These are phyloP conservation scores for Wallacemonas sp. DNA, from an alignment of 208 protist genomes.

Conservation along the genomic window DNA sequence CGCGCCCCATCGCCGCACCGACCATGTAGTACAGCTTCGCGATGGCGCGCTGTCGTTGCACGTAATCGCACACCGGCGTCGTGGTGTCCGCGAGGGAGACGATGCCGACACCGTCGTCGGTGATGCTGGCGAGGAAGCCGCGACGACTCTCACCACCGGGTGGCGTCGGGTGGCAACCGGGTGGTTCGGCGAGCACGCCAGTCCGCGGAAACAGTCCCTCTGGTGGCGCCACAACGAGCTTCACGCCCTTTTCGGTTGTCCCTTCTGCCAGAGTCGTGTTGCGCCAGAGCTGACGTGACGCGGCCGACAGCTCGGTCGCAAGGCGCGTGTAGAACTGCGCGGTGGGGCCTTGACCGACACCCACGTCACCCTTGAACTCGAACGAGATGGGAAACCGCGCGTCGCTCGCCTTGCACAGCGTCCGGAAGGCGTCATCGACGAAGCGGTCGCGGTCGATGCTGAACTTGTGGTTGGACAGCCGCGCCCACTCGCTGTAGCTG, in stretches of 20 bases:
- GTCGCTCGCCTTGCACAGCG: conserved; percentile 71
- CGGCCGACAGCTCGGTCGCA: conserved; percentile 52
- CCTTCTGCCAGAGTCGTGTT: conserved; percentile 2
- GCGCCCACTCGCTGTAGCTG: conserved; percentile 65
- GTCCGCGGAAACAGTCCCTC: conserved; percentile 29
- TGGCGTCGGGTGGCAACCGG: not conserved
- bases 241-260: not conserved
- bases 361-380: conserved; percentile 89
- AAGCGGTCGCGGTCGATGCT: conserved; percentile 61
- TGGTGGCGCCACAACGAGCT: conserved; percentile 22
- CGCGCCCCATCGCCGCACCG: conserved; percentile 76
- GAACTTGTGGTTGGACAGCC: conserved; percentile 83
- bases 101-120: conserved; percentile 9
- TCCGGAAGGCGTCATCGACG: conserved; percentile 57
- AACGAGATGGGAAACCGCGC: conserved; percentile 78
- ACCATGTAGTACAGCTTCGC: conserved; percentile 64
- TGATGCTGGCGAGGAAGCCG: conserved; percentile 12
- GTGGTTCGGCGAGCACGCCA: not conserved
- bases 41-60: conserved; percentile 40
- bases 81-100: conserved; percentile 14
- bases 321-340: conserved; percentile 90
- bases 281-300: conserved; percentile 57
- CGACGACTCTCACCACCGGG: not conserved
- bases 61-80: conserved; percentile 38
- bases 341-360: conserved; percentile 87